These are phyloP conservation scores for Gaeumannomyces tritici DNA, from an alignment of 2,329 filamentous ascomycete genomes.

Conservation along the genomic window DNA sequence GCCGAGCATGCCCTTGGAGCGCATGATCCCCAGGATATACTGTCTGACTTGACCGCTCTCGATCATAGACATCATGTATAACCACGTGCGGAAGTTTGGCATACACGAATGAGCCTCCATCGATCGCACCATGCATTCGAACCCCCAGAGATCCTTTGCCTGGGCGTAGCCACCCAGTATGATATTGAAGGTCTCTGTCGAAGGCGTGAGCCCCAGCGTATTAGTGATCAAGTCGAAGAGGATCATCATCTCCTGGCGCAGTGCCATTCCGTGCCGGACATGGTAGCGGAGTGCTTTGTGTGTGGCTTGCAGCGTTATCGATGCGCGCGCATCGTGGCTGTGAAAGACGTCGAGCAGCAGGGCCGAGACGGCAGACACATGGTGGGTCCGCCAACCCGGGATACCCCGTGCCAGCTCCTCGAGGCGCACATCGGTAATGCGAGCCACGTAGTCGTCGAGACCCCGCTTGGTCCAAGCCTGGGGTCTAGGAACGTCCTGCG, in stretches of 20 bases:
- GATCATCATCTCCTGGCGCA: slow-evolving; percentile 16
- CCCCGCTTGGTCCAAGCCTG: not conserved
- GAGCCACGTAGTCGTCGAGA: not conserved
- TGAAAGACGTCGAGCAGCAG: slow-evolving; percentile 29
- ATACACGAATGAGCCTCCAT: slow-evolving; percentile 29
- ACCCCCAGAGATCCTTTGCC: slow-evolving; percentile 30
- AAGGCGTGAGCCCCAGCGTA: slow-evolving; percentile 18
- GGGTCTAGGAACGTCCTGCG: slow-evolving; percentile 1
- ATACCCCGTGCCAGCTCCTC: not conserved
- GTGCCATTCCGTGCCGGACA: slow-evolving; percentile 12
- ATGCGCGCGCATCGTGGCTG: slow-evolving; percentile 20
- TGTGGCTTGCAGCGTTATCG: slow-evolving; percentile 28
- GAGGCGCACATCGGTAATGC: not conserved
- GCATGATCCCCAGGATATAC: slow-evolving; percentile 36
- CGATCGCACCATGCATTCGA: slow-evolving; percentile 26
- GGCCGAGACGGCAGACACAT: slow-evolving; percentile 14
- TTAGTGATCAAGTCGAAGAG: slow-evolving; percentile 18
- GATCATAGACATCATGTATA: slow-evolving; percentile 40
- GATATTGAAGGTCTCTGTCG: slow-evolving; percentile 38
- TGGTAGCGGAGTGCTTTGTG: slow-evolving; percentile 36
- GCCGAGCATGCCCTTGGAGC: slow-evolving; percentile 30
- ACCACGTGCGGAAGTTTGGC: slow-evolving; percentile 37
- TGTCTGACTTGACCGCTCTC: slow-evolving; percentile 46
- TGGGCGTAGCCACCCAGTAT: slow-evolving; percentile 30
- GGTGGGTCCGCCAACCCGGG: not conserved